Evolutionary conservation across 1,284 basidiomycete species (phyloP), one percentile per base, ranked within the genome.

Genomic region (Ustilago tritici): DNA sequence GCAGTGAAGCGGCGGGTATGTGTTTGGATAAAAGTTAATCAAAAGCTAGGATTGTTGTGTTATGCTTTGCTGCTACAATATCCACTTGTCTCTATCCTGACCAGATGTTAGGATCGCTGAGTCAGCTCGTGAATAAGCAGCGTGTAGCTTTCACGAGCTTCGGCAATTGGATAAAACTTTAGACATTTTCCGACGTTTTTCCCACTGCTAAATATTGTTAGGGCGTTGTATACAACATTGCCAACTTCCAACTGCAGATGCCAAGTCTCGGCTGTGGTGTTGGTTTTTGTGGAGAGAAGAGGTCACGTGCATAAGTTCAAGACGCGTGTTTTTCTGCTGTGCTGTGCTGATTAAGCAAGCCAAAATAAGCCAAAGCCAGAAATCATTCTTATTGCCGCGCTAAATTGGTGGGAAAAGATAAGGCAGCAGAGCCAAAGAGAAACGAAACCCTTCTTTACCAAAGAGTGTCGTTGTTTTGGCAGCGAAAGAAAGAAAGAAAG

Each of bases 221-320:
- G 11, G 8, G 17, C 19, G 8, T 14, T 23, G 17, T 14, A 40
- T 31, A 14, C 7, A 14, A 56, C 34, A 56, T 3, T 12, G 10
- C 23, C 5, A 23, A 38, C 8, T 12, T 23, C 7, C 11, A 14
- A n/a, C 35, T 32, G 10, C 19, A 40, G 19, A 40, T 28, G 52
- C 12, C 34, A 19, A 36, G 52, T 53, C 40, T 41, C 40, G 36
- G 40, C 40, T 41, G 40, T 56, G 32, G 58, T 54, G 46, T 35
- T 56, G 46, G 36, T n/a, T 56, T 47, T 52, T 69, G 58, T 67
- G 59, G 46, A 65, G 41, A 35, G 40, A 40, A 32, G 9, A 59
- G 49, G 59, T 61, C 59, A 61, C 59, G 59, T 49, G 59, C 35
- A 34, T 23, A 32, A 17, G 19, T 11, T 0, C 19, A 38, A 52